phyloP scores from a whole-genome alignment of 106 monocot species.

The Posidonia australis region DNA sequence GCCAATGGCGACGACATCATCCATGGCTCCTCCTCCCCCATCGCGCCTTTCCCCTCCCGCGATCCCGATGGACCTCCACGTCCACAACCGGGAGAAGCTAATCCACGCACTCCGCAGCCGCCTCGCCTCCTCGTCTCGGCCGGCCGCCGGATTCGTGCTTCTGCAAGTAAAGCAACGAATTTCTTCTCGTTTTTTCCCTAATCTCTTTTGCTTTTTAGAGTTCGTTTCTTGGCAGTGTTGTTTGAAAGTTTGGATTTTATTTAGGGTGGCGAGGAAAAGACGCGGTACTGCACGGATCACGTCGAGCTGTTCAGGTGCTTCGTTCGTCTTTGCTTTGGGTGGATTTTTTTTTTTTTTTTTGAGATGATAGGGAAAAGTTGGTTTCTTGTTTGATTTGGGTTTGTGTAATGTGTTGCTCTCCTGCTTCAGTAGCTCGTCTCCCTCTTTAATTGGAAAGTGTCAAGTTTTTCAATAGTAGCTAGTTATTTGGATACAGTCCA shows the following conservation, averaged over 20 bases:
- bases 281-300: constrained; percentile 23
- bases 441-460: neutral
- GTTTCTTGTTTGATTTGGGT: neutral
- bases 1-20: neutral
- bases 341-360: neutral
- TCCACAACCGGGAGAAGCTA: constrained; percentile 20
- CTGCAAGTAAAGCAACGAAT: constrained; percentile 6
- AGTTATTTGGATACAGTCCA: too few relatives aligned
- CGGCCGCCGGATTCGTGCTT: constrained; percentile 13
- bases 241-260: neutral
- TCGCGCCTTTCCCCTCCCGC: constrained; percentile 4
- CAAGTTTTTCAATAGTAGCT: neutral
- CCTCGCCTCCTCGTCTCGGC: constrained; percentile 8
- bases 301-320: constrained; percentile 20
- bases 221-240: neutral
- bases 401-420: neutral
- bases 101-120: constrained; percentile 4
- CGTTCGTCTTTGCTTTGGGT: neutral
- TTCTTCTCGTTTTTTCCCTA: neutral
- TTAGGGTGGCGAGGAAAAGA: constrained; percentile 19
- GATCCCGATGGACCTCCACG: constrained; percentile 19
- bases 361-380: neutral
- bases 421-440: neutral
- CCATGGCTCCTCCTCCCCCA: neutral
- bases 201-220: neutral